Evolutionary conservation across 371 early-diverging fungal species (phyloP), one percentile per base, ranked within the genome.

Genomic region (Mucor piriformis): DNA sequence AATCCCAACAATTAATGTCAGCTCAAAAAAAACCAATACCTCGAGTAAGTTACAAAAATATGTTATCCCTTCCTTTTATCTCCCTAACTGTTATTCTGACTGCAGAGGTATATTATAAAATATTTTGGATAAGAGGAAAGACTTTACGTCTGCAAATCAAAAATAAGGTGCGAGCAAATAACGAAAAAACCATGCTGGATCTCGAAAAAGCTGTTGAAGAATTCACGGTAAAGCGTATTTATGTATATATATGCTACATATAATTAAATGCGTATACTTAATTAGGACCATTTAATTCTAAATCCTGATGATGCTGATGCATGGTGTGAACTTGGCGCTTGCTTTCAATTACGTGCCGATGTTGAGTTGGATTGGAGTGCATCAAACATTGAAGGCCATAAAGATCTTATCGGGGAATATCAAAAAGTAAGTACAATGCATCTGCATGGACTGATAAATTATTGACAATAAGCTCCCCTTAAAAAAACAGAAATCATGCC

Each of bases 281-380:
- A 29, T 13, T 59, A 65, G 65, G 60, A 49, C 2, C 67, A 67
- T 42, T n/a, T 67, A 4, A 33, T 76, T 50, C 56, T 89, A 16
- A 84, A 86, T 57, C 89, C 90, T 3, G 54, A 73, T 32, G 78
- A 83, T 52, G 70, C 74, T 43, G 76, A 82, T 43, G 83, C 81
- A 0, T 92, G 92, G 92, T 73, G 83, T 50, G 82, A 83, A 37
- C 67, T 90, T 11, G 92, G 83, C 7, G 61, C 66, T 10, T 84
- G 82, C 34, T 87, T 79, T 57, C 72, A 77, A 51, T 71, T 76
- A 20, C 56, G 86, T 25, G 83, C 88, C 10, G 85, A 89, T 37
- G 90, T 89, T 61, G 81, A 83, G 29, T 57, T 92, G 35, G 75
- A 76, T 7, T 88, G 87, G 80, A 89, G 81, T 61, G 90, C 92